Evolutionary conservation across 176 grass and related monocot genomes (phyloP).

Genomic region (Carex myosuroides): DNA sequence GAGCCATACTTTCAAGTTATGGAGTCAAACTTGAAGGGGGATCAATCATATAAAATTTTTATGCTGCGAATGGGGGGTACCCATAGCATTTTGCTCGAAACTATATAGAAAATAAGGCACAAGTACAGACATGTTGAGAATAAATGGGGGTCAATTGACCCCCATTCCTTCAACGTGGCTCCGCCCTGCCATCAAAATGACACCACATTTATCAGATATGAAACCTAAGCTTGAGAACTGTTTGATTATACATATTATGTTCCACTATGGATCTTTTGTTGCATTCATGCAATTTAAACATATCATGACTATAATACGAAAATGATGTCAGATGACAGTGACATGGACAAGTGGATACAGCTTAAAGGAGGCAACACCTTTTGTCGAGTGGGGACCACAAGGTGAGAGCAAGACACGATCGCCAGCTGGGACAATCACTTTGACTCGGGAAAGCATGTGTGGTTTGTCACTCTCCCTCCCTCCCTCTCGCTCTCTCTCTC

Average conservation of each 20-base stretch:
- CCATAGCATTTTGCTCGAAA: too few species aligned
- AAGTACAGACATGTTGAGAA: too few species aligned
- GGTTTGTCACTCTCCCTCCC: conserved; percentile 39
- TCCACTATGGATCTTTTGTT: not conserved
- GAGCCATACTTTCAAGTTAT: too few species aligned
- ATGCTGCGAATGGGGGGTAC: too few species aligned
- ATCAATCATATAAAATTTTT: too few species aligned
- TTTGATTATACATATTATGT: conserved; percentile 8
- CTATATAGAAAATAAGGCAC: too few species aligned
- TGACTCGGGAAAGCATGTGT: conserved; percentile 67
- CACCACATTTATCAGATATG: not conserved
- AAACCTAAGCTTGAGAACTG: conserved; percentile 14
- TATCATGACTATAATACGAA: not conserved
- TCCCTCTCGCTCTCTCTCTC: not conserved
- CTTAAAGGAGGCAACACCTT: conserved; percentile 54
- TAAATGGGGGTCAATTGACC: too few species aligned
- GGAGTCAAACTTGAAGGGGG: too few species aligned
- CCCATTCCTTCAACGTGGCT: too few species aligned
- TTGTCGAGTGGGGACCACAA: conserved; percentile 68
- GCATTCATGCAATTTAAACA: not conserved
- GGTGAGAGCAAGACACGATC: conserved; percentile 45
- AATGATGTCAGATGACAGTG: conserved; percentile 64
- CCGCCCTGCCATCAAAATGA: not conserved
- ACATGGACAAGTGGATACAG: conserved; percentile 94
- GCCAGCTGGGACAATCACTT: conserved; percentile 76